Percentiles rank a stretch among this genome's conserved stretches.
phyloP scores from a whole-genome alignment of 2,329 filamentous ascomycete species.

The Elsinoe necatrix region DNA sequence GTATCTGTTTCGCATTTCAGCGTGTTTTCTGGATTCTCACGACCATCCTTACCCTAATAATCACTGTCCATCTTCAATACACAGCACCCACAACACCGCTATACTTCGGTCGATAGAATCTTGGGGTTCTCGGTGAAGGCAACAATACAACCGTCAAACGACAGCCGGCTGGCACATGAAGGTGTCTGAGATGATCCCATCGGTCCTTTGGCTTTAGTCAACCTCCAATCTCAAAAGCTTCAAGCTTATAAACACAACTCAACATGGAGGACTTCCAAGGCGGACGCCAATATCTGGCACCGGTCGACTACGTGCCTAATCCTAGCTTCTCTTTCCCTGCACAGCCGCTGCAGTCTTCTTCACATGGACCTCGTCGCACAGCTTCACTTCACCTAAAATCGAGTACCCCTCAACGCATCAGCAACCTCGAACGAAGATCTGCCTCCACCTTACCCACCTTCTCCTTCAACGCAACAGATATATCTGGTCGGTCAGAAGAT shows the following conservation, averaged over 20 bases:
- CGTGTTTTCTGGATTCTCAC: slow-evolving; percentile 7
- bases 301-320: slow-evolving; percentile 39
- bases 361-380: slow-evolving; percentile 22
- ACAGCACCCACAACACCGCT: neutral
- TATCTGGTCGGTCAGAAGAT: slow-evolving; percentile 26
- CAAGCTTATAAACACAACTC: neutral
- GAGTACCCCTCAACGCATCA: slow-evolving; percentile 32
- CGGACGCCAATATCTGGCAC: slow-evolving; percentile 14
- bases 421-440: slow-evolving; percentile 32
- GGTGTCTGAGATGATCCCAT: slow-evolving; percentile 1
- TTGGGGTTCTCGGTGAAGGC: no score
- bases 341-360: slow-evolving; percentile 27
- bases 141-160: neutral
- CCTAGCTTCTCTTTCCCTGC: slow-evolving; percentile 43
- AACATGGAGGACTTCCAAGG: slow-evolving; percentile 3
- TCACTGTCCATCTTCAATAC: neutral
- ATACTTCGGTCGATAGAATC: neutral
- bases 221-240: neutral
- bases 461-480: slow-evolving; percentile 40
- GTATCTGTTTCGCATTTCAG: slow-evolving; percentile 5
- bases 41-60: neutral
- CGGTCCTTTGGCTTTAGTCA: neutral
- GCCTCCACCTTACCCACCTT: slow-evolving; percentile 40
- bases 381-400: slow-evolving; percentile 29
- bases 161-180: neutral